Evolutionary conservation across 1,139 yeast genomes (phyloP).

Genomic region (Komagataea norvegica): DNA sequence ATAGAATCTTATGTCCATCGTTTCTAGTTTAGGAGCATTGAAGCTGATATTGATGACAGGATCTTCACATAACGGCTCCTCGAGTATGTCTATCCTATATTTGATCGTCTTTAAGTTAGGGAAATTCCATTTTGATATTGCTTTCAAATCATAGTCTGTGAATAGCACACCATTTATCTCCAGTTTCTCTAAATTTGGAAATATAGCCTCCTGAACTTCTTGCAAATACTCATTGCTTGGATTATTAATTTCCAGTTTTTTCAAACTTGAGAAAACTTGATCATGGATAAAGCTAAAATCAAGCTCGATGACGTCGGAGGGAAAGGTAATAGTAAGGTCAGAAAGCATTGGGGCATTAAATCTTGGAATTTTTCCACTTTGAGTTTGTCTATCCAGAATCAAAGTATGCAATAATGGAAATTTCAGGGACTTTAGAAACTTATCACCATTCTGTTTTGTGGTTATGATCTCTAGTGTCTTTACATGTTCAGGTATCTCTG

Average conservation of each 20-base stretch:
- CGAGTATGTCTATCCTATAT: slow-evolving; percentile 4
- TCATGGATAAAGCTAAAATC: neutral
- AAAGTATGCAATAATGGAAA: slow-evolving; percentile 2
- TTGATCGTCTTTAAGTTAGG: slow-evolving; percentile 5
- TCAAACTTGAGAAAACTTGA: slow-evolving; percentile 2
- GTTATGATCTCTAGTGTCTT: slow-evolving; percentile 7
- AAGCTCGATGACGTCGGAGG: too few species aligned
- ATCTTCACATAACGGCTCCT: too few species aligned
- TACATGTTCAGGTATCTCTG: slow-evolving; percentile 3
- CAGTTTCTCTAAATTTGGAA: slow-evolving; percentile 1
- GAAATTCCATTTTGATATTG: slow-evolving; percentile 3
- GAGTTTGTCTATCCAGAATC: slow-evolving; percentile 5
- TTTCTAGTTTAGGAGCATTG: slow-evolving; percentile 3
- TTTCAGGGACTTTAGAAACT: neutral
- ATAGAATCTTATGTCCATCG: neutral
- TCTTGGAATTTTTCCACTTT: slow-evolving; percentile 6
- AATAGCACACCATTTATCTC: slow-evolving; percentile 5
- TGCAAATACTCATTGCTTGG: neutral
- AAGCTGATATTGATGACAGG: slow-evolving; percentile 1
- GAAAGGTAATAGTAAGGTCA: slow-evolving; percentile 7
- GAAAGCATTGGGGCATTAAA: slow-evolving; percentile 3
- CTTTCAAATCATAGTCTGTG: neutral
- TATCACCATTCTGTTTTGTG: slow-evolving; percentile 7
- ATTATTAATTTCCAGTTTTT: slow-evolving; percentile 3
- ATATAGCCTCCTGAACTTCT: neutral